Evolutionary conservation across 495 filamentous ascomycete genomes (phyloP), one percentile per base, ranked within the genome.

Genomic region (Evansstolkia leycettana): DNA sequence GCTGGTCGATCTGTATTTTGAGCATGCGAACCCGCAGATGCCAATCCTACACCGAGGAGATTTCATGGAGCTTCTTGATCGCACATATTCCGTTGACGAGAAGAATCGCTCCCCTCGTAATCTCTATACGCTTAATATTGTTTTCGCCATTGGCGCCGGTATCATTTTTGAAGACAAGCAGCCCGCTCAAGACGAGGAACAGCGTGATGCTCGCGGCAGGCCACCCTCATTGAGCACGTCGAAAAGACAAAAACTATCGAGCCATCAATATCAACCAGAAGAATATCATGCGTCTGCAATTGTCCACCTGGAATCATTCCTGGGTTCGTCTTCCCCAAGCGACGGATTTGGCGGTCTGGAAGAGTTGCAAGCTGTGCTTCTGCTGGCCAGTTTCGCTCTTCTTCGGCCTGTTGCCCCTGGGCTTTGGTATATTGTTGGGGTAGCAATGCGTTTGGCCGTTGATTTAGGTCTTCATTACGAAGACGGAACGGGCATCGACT

Each of bases 231-330:
- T 55, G 28, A 60, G 67, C 8, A 62, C 52, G 10, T 56, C 64
- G 12, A 77, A 76, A 41, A 68, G 64, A 42, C 58, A 58, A 18
- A 60, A 61, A 37, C 41, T 73, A 5, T 66, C 71, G n/a, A 65
- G 54, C 31, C 65, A 76, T 49, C 85, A 94, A 51, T 73, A 75
- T 41, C 86, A 89, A 50, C 84, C 89, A 2, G 89, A 96, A 57
- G 85, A 94, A 52, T 96, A 96, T 54, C 89, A 96, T 56, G 87
- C 89, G 5, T 84, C 84, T 34, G 89, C 89, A 2, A 87, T 95
- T 42, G 70, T 92, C 24, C 83, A 96, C 50, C 65, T 95, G 11
- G 89, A 95, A 52, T 77, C 79, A 1, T 94, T 90, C 48, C 67
- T 95, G 0, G 78, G 80, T 9, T 78, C 73, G 17, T 77, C 75